These are phyloP conservation scores for Nemophila menziesii DNA, from an alignment of 257 asterid species.

Conservation along the genomic window DNA sequence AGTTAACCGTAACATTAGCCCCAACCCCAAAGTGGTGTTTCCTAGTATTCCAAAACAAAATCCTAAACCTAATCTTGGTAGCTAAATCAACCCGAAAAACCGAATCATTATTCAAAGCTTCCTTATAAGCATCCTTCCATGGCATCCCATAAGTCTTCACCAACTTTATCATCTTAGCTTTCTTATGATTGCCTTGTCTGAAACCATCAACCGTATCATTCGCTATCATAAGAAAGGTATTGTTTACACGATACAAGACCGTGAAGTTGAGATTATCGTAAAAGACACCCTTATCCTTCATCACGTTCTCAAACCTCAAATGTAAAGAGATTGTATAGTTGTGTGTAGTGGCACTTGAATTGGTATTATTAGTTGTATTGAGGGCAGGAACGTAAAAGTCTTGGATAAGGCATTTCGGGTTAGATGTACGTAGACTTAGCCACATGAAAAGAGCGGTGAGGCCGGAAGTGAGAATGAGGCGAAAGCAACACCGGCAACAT, in stretches of 20 bases:
- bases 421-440: slow-evolving; percentile 66
- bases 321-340: slow-evolving; percentile 44
- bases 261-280: slow-evolving; percentile 32
- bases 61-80: slow-evolving; percentile 54
- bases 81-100: slow-evolving; percentile 41
- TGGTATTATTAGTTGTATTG: slow-evolving; percentile 20
- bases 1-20: slow-evolving; percentile 36
- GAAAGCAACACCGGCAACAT: slow-evolving; percentile 44
- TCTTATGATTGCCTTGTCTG: slow-evolving; percentile 66
- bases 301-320: slow-evolving; percentile 43
- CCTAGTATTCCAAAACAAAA: slow-evolving; percentile 37
- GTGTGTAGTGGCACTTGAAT: slow-evolving; percentile 3
- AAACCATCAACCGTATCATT: slow-evolving; percentile 34
- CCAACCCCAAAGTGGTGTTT: slow-evolving; percentile 21
- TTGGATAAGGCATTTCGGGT: slow-evolving; percentile 45
- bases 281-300: slow-evolving; percentile 69
- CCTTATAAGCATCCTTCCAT: slow-evolving; percentile 38
- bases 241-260: slow-evolving; percentile 25
- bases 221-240: slow-evolving; percentile 25
- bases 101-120: slow-evolving; percentile 24
- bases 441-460: slow-evolving; percentile 75
- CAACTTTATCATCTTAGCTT: slow-evolving; percentile 18
- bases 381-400: slow-evolving; percentile 48
- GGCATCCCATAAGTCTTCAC: slow-evolving; percentile 32
- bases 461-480: slow-evolving; percentile 66